A percentile compares a stretch with the other conserved stretches of the same genome.
Evolutionary conservation across 1,139 yeast genomes (phyloP).

Genomic region (Lodderomyces oxycetoniae): DNA sequence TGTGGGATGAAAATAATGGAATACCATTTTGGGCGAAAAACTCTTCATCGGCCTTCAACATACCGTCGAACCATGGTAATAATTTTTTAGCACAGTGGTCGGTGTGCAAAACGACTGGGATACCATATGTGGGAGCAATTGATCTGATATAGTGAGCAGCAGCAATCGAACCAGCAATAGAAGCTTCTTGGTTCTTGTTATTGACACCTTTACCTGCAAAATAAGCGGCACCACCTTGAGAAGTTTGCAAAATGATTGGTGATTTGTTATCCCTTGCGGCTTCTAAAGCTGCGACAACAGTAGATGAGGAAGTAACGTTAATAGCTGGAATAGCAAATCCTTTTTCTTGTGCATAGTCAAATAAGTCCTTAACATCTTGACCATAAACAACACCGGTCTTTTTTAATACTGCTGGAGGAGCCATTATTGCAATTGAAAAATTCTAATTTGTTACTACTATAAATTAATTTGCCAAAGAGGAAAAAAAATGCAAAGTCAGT

Average conservation of each 20-base stretch:
- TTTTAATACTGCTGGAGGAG: conserved; percentile 61
- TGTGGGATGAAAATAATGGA: conserved; percentile 97
- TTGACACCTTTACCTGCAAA: conserved; percentile 99
- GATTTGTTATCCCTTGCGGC: conserved; percentile 96
- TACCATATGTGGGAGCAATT: conserved; percentile 92
- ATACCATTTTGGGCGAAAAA: conserved; percentile 81
- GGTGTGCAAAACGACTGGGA: conserved; percentile 95
- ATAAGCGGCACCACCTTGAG: conserved; percentile 99
- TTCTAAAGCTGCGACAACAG: conserved; percentile 95
- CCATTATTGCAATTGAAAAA: conserved; percentile 21
- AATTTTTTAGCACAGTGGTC: conserved; percentile 99
- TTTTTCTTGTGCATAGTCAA: conserved; percentile 89
- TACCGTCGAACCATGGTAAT: conserved; percentile 98
- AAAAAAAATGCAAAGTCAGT: too few species aligned
- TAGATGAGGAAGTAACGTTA: conserved; percentile 95
- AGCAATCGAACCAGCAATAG: conserved; percentile 93
- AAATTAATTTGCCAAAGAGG: conserved; percentile 4
- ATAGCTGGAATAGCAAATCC: conserved; percentile 98
- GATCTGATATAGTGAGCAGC: conserved; percentile 98
- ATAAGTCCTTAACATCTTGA: conserved; percentile 90
- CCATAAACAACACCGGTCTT: conserved; percentile 99
- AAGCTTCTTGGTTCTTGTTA: conserved; percentile 89
- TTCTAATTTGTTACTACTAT: conserved; percentile 2
- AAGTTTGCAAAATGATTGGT: conserved; percentile 94
- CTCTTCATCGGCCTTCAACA: conserved; percentile 94